Evolutionary conservation across 2,329 filamentous ascomycete genomes (phyloP).

Genomic region (Dactylellina drechsleri): DNA sequence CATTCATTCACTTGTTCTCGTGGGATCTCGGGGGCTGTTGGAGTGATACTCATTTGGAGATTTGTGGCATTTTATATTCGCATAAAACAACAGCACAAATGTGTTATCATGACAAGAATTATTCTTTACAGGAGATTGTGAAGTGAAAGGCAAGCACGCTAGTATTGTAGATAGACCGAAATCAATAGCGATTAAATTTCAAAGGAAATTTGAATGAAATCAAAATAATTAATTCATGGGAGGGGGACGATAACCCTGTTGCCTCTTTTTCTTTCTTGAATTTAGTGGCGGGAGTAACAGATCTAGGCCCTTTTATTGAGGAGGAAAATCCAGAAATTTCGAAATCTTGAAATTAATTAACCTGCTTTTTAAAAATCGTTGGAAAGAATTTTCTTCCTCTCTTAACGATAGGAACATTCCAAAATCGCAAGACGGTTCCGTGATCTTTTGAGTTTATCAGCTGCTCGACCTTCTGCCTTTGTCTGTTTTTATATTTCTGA

Average conservation of each 20-base stretch:
- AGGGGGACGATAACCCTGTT: not conserved
- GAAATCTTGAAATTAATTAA: conserved; percentile 2
- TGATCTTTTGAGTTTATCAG: conserved; percentile 19
- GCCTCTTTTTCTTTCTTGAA: too few species aligned
- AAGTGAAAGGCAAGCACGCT: not conserved
- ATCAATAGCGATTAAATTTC: not conserved
- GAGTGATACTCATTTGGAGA: not conserved
- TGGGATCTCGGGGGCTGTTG: not conserved
- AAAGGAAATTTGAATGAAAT: conserved; percentile 27
- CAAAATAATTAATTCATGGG: not conserved
- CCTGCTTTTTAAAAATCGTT: conserved; percentile 3
- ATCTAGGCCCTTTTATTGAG: conserved; percentile 17
- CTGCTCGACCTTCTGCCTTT: conserved; percentile 50
- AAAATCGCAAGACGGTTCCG: conserved; percentile 38
- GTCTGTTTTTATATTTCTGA: conserved; percentile 34
- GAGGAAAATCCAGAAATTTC: too few species aligned
- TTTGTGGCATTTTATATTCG: conserved; percentile 15
- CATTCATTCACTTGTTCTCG: not conserved
- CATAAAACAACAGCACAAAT: conserved; percentile 19
- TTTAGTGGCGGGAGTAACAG: too few species aligned
- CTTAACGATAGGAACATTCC: conserved; percentile 6
- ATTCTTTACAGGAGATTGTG: not conserved
- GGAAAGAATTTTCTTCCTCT: not conserved
- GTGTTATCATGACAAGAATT: conserved; percentile 6
- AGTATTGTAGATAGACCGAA: not conserved